These are phyloP conservation scores for Steccherinum ochraceum DNA, from an alignment of 768 basidiomycete genomes.

Conservation along the genomic window DNA sequence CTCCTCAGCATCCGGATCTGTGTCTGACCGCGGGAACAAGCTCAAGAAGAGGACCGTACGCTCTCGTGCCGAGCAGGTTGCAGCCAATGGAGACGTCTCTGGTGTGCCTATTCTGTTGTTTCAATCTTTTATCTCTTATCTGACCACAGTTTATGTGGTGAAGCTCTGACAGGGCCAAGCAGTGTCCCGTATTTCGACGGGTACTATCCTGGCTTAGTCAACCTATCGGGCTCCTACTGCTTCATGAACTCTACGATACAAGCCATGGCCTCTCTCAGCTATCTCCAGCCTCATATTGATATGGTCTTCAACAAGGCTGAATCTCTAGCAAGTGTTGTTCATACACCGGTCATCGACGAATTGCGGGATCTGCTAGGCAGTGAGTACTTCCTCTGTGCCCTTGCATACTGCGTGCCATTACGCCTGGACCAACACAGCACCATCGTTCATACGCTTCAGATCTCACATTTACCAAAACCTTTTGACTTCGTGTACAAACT, in stretches of 20 bases:
- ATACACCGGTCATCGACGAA: slow-evolving; percentile 82
- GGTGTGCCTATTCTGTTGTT: slow-evolving; percentile 17
- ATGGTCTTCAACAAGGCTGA: slow-evolving; percentile 72
- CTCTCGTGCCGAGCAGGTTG: slow-evolving; percentile 52
- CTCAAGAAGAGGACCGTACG: slow-evolving; percentile 43
- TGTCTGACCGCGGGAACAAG: slow-evolving; percentile 28
- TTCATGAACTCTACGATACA: slow-evolving; percentile 98
- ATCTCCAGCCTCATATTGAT: slow-evolving; percentile 77
- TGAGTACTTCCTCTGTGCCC: slow-evolving; percentile 30
- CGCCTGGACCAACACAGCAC: too few species aligned
- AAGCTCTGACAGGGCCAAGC: slow-evolving; percentile 2
- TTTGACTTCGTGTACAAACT: background rate
- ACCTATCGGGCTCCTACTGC: slow-evolving; percentile 93
- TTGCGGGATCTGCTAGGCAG: slow-evolving; percentile 66
- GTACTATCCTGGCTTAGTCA: slow-evolving; percentile 87
- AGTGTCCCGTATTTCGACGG: slow-evolving; percentile 24
- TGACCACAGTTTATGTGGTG: slow-evolving; percentile 1
- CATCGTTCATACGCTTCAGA: too few species aligned
- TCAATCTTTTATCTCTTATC: background rate
- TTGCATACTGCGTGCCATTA: too few species aligned
- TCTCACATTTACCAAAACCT: background rate
- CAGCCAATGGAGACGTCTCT: slow-evolving; percentile 26
- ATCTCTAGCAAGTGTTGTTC: slow-evolving; percentile 53
- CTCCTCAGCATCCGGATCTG: slow-evolving; percentile 8
- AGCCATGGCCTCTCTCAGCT: slow-evolving; percentile 85